phyloP scores from a whole-genome alignment of 2,329 filamentous ascomycete species.

The Pseudopithomyces chartarum region DNA sequence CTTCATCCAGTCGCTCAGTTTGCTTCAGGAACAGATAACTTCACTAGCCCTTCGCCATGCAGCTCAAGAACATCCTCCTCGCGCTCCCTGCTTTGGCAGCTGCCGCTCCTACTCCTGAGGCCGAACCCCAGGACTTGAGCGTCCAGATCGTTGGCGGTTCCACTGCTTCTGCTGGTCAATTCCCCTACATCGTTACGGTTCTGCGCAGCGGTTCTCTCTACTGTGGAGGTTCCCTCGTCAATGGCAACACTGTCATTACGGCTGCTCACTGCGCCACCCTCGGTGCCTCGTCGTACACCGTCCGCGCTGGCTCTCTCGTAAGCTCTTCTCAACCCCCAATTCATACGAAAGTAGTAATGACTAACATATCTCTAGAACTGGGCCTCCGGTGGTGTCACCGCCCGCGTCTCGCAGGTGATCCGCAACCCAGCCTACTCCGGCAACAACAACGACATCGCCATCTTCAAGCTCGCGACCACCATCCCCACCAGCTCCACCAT shows the following conservation, averaged over 20 bases:
- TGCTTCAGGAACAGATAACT: neutral
- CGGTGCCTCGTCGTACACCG: neutral
- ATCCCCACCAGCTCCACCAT: constrained; percentile 28
- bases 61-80: constrained; percentile 8
- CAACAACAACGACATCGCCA: constrained; percentile 25
- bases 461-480: constrained; percentile 31
- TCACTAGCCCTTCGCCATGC: constrained; percentile 1
- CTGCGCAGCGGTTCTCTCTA: neutral
- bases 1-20: constrained; percentile 4
- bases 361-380: constrained; percentile 13
- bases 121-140: neutral
- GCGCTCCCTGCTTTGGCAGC: constrained; percentile 5
- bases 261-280: constrained; percentile 9
- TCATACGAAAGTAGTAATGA: neutral
- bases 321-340: neutral
- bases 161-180: constrained; percentile 9
- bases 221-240: constrained; percentile 10
- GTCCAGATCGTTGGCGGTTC: constrained; percentile 10
- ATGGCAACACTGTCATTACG: constrained; percentile 14
- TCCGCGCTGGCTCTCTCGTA: constrained; percentile 11
- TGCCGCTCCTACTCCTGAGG: constrained; percentile 2
- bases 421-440: constrained; percentile 27
- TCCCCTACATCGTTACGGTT: constrained; percentile 13
- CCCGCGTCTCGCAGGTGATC: constrained; percentile 21
- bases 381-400: constrained; percentile 25